Evolutionary conservation across 345 rosid genomes (phyloP), one percentile per base, ranked within the genome.

Genomic region (Dovyalis caffra): DNA sequence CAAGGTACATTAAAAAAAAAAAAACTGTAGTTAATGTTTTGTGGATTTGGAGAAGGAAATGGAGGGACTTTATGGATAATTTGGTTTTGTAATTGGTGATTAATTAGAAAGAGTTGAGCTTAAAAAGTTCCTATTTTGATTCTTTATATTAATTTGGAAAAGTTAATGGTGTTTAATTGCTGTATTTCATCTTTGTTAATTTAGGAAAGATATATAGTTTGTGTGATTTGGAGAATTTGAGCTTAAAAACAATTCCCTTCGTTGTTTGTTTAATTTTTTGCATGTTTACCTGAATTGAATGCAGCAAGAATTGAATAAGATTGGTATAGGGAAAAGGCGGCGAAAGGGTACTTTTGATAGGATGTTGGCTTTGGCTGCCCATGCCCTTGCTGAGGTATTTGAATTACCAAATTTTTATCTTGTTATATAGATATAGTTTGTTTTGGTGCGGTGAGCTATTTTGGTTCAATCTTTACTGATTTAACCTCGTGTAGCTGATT

Each of bases 321-420:
- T 61, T 76, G 78, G 86, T 21, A 87, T 85, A 73, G 79, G 83
- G 57, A 84, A 86, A 79, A 89, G 60, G 80, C 73, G 53, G 45
- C 84, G 83, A 16, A 83, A 74, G 71, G 97, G 89, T 74, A 74
- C 84, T 3, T 93, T 91, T 81, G 95, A 87, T 63, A 90, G 98
- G 85, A 29, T 95, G 88, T 68, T 91, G 87, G 91, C 97, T 76
- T 78, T 82, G 85, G 97, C 99, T 73, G 87, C 98, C 68, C 98
- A 95, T 88, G 91, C 97, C 25, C 85, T 93, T 62, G 98, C 98
- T 58, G 98, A 95, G 97, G 99, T 95, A 86, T 47, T 69, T 71
- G 31, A 71, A 35, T 76, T 12, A 70, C 53, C 28, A 35, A 25
- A 21, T 40, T 64, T 28, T 25, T 57, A 20, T 76, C 34, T 63